These are phyloP conservation scores for Saccharomycopsis capsularis DNA, from an alignment of 805 yeast genomes.

Conservation along the genomic window DNA sequence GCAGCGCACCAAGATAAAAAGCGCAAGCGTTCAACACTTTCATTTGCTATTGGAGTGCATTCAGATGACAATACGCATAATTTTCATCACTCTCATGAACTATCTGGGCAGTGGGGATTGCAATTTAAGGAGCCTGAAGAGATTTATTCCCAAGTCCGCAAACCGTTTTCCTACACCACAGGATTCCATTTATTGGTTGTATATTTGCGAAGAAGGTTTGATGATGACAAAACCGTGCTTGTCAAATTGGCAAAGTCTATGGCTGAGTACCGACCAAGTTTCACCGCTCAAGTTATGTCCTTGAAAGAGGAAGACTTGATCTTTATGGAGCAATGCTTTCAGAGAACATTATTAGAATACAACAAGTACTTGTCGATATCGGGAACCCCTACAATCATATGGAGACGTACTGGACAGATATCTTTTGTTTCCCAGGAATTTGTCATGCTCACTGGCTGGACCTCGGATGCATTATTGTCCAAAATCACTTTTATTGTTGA, in stretches of 20 bases:
- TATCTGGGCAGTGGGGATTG: conserved; percentile 30
- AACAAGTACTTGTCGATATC: conserved; percentile 75
- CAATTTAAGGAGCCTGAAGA: conserved; percentile 62
- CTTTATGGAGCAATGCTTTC: conserved; percentile 95
- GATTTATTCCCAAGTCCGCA: conserved; percentile 64
- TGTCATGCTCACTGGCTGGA: conserved; percentile 87
- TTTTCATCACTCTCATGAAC: not conserved
- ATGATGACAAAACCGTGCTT: conserved; percentile 47
- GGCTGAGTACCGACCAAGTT: conserved; percentile 87
- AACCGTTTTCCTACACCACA: conserved; percentile 83
- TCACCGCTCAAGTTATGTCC: conserved; percentile 86
- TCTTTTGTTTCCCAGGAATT: conserved; percentile 95
- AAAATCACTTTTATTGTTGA: conserved; percentile 70
- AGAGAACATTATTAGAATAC: conserved; percentile 82
- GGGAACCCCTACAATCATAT: conserved; percentile 91
- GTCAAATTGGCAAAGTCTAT: conserved; percentile 79
- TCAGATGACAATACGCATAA: conserved; percentile 20
- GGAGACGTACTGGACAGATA: conserved; percentile 94
- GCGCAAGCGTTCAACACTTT: conserved; percentile 20
- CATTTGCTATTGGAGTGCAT: conserved; percentile 28
- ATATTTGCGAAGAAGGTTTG: conserved; percentile 64
- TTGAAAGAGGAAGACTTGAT: conserved; percentile 85
- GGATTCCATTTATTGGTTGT: conserved; percentile 80
- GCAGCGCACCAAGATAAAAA: not conserved
- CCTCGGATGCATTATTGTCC: conserved; percentile 55